Percentiles rank a stretch among this genome's conserved stretches.
Evolutionary conservation across 345 rosid genomes (phyloP).

Genomic region (Eutrema yunnanense): DNA sequence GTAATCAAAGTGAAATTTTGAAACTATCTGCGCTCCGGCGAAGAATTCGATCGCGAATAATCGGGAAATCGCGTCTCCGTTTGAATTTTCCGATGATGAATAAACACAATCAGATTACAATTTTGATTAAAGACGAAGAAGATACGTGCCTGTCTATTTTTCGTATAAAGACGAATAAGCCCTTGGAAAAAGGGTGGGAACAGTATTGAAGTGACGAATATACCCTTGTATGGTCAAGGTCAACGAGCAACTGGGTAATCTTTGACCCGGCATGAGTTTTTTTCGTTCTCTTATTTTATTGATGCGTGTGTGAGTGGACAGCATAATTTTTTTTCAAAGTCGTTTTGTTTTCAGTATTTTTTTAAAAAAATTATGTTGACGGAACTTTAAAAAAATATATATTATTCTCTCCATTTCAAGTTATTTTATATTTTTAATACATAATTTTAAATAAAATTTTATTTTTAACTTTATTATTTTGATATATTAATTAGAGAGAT

Average conservation of each 20-base stretch:
- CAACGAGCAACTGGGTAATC: conserved; percentile 13
- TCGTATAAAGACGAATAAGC: conserved; percentile 12
- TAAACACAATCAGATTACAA: background rate
- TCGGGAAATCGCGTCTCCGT: background rate
- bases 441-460: too few species aligned
- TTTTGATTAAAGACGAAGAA: background rate
- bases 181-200: conserved; percentile 1
- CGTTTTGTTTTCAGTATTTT: background rate
- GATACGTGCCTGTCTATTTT: background rate
- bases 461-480: too few species aligned
- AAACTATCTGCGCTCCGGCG: background rate
- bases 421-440: too few species aligned
- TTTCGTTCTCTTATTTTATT: background rate
- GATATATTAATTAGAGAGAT: too few species aligned
- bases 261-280: conserved; percentile 17
- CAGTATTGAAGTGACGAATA: background rate
- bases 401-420: too few species aligned
- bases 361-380: too few species aligned
- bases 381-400: background rate
- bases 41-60: background rate
- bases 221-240: conserved; percentile 4
- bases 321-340: conserved; percentile 1
- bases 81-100: conserved; percentile 11
- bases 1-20: background rate
- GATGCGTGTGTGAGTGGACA: conserved; percentile 24